These are phyloP conservation scores for Corymbia maculata DNA, from an alignment of 345 rosid species.

Conservation along the genomic window DNA sequence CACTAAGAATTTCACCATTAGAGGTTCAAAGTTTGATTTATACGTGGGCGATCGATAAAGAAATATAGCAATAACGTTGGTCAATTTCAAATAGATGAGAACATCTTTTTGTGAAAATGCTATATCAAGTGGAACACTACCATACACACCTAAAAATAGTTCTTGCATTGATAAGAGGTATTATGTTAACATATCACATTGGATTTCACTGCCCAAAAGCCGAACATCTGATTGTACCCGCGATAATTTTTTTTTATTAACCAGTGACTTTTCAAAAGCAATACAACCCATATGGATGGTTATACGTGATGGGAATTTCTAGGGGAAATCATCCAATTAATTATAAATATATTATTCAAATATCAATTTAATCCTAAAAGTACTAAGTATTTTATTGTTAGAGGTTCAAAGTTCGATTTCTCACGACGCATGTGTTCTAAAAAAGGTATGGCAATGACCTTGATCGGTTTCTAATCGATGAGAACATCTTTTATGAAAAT, in stretches of 20 bases:
- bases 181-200: background rate
- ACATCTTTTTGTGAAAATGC: background rate
- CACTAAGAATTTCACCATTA: background rate
- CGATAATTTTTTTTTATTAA: background rate
- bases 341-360: background rate
- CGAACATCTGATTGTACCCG: background rate
- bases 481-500: no score
- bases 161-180: background rate
- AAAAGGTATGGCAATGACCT: no score
- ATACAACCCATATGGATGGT: background rate
- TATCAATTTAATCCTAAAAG: background rate
- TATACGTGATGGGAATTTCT: background rate
- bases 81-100: background rate
- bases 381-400: no score
- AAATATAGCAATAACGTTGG: background rate
- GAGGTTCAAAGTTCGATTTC: no score
- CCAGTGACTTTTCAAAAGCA: background rate
- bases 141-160: background rate
- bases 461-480: no score
- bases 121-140: background rate
- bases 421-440: no score
- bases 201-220: rapidly evolving
- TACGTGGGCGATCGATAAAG: background rate
- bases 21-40: background rate
- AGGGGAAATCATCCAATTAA: rapidly evolving